phyloP scores from a whole-genome alignment of 2,329 filamentous ascomycete genomes.

The Beauveria sp. region DNA sequence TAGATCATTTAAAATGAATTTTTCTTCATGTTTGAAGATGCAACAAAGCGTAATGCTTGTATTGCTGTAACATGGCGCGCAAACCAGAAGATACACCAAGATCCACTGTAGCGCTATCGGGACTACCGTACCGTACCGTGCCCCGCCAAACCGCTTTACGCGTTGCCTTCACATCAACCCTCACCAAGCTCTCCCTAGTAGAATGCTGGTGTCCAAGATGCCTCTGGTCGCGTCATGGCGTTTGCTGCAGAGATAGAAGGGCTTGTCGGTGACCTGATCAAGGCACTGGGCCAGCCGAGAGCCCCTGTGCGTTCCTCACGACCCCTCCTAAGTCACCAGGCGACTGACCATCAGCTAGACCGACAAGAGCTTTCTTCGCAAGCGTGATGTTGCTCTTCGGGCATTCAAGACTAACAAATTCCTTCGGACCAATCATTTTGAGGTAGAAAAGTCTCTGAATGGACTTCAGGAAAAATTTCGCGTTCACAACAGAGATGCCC shows the following conservation, averaged over 20 bases:
- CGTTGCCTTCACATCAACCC: neutral
- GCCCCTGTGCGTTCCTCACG: constrained; percentile 13
- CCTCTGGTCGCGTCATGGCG: constrained; percentile 48
- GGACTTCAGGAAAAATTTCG: constrained; percentile 82
- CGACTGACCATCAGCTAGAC: constrained; percentile 16
- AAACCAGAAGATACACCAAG: neutral
- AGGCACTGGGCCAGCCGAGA: constrained; percentile 50
- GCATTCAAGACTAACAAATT: constrained; percentile 47
- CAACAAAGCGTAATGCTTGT: no score
- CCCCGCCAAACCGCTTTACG: constrained; percentile 7
- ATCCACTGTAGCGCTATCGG: neutral
- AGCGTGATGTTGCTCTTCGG: constrained; percentile 42
- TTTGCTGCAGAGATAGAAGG: constrained; percentile 57
- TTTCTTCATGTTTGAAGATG: no score
- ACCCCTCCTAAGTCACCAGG: neutral
- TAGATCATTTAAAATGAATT: no score
- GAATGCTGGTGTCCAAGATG: neutral
- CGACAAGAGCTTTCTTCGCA: constrained; percentile 31
- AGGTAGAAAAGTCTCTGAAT: constrained; percentile 55
- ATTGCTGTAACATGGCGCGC: no score
- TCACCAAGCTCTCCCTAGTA: neutral
- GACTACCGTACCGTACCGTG: neutral
- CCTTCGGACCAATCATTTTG: constrained; percentile 67
- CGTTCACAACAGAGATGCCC: constrained; percentile 67
- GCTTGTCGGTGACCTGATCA: constrained; percentile 65